Conservation (phyloP, 345 rosid species). For the Corymbia maculata region DNA sequence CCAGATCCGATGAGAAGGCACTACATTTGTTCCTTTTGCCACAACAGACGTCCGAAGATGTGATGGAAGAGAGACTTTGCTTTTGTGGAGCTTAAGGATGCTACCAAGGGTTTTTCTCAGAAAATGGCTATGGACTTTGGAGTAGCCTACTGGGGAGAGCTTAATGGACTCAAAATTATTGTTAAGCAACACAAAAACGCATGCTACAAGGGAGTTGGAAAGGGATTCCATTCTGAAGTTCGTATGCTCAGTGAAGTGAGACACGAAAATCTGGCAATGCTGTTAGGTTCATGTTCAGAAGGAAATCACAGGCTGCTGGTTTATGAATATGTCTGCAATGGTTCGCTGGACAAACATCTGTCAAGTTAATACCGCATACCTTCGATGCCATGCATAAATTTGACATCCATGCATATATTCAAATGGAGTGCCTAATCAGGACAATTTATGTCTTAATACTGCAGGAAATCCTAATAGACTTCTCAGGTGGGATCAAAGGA, state of each 20-base stretch:
- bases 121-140: not conserved
- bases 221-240: constrained; percentile 51
- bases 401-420: not conserved
- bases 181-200: not conserved
- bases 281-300: constrained; percentile 50
- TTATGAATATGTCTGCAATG: constrained; percentile 49
- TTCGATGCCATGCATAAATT: not conserved
- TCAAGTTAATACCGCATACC: constrained; percentile 2
- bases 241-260: constrained; percentile 41
- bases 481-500: constrained; percentile 43
- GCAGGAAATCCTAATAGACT: constrained; percentile 32
- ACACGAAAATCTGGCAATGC: constrained; percentile 46
- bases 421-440: not conserved
- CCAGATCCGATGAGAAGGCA: not conserved
- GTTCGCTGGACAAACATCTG: constrained; percentile 43
- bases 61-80: not conserved
- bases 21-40: not conserved
- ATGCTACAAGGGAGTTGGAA: not conserved
- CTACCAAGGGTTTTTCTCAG: not conserved
- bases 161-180: not conserved
- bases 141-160: not conserved
- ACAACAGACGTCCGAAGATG: not conserved
- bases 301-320: constrained; percentile 47
- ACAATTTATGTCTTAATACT: not conserved
- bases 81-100: not conserved